Conservation (phyloP, 2,329 filamentous ascomycete genomes). For the Cylindrodendrum hubeiense region DNA sequence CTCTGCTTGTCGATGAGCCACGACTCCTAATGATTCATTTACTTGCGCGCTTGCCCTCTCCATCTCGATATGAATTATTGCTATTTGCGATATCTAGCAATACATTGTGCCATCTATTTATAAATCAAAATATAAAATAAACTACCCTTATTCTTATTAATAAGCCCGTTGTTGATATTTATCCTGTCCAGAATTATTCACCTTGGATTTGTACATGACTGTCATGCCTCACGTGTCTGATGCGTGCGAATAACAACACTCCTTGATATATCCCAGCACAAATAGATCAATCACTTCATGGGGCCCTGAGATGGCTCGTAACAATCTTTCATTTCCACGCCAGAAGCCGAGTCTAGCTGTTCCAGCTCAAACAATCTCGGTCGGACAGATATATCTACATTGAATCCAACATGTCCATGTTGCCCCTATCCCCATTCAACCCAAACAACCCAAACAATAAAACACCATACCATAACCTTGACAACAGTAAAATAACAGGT, state of each 20-base stretch:
- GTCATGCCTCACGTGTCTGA: too few relatives aligned
- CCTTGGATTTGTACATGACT: too few relatives aligned
- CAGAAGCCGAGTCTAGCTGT: slow-evolving; percentile 30
- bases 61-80: background rate
- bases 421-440: slow-evolving; percentile 18
- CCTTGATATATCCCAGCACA: too few relatives aligned
- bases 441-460: slow-evolving; percentile 33
- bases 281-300: too few relatives aligned
- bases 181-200: too few relatives aligned
- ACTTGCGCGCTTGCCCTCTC: background rate
- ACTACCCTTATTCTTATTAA: too few relatives aligned
- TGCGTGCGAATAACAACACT: too few relatives aligned
- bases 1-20: background rate
- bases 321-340: slow-evolving; percentile 34
- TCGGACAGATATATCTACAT: slow-evolving; percentile 43
- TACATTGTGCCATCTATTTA: too few relatives aligned
- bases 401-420: slow-evolving; percentile 29
- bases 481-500: slow-evolving; percentile 29
- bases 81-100: too few relatives aligned
- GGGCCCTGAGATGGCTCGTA: too few relatives aligned
- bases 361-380: slow-evolving; percentile 29
- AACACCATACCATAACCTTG: slow-evolving; percentile 34
- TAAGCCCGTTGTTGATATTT: too few relatives aligned
- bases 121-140: too few relatives aligned
- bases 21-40: background rate